Base-by-base conservation (phyloP, 192 early-diverging fungal species). In the Entomortierella parvispora region DNA sequence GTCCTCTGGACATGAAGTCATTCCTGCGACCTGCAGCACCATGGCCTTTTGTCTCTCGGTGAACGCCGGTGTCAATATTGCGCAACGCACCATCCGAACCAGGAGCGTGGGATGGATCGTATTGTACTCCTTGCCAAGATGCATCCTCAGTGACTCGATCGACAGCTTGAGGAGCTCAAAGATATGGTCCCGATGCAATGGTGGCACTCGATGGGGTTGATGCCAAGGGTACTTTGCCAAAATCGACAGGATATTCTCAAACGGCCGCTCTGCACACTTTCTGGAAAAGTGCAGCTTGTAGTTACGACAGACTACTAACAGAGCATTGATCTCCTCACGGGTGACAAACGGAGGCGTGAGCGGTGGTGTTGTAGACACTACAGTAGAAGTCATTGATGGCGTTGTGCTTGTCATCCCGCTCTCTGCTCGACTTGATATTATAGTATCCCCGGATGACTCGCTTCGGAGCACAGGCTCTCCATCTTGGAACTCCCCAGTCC, bases 201-300 rank as follows among this genome's bases (percentile, higher is more conserved):
- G 88, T 0, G 84, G 68, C 25, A 93, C 82, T 8, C 82, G 58
- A 45, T 90, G 62, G 0, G 86, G 71, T 48, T 87, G 80, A 56
- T 93, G 86, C 91, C 92, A 94, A 14, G 93, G 91, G 28, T 93
- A 85, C 63, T 93, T 94, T 33, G 75, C 62, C 28, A 94, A 22
- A 34, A 92, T 85, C 0, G 88, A 89, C 26, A 91, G 85, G n/a
- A 94, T 88, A 59, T 89, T 92, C 45, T 93, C 90, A 78, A 92
- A 94, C 17, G 93, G 92, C 11, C 91, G 72, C 60, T 90, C 89
- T 2, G 90, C 88, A 62, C 90, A 91, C 48, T 90, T 90, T 58
- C 91, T 81, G 42, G 90, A 88, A 62, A 91, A 93, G 66, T 91
- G 92, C 17, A 90, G 68, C 90, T 90, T 93, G 63, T 91, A 91